These are phyloP conservation scores for Daphne laureola DNA, from an alignment of 441 rosid species.

Conservation along the genomic window DNA sequence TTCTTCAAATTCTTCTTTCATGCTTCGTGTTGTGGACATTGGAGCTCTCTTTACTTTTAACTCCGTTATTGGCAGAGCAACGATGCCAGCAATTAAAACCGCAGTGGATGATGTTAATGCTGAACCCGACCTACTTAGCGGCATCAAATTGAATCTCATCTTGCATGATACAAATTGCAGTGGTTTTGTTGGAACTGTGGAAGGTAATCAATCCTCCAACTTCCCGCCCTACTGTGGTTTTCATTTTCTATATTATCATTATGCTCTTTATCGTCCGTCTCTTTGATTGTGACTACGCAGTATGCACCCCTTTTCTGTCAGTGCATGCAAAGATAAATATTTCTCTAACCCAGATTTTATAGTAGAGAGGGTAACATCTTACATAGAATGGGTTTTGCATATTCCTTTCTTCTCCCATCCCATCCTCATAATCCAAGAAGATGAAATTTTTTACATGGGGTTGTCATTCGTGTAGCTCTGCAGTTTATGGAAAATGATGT, in stretches of 20 bases:
- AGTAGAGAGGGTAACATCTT: no score
- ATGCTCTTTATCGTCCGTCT: no score
- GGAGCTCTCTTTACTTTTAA: conserved; percentile 67
- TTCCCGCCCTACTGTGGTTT: no score
- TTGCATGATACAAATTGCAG: conserved; percentile 73
- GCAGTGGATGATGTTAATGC: conserved; percentile 77
- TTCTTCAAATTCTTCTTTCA: conserved; percentile 27
- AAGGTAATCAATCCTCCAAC: conserved; percentile 41
- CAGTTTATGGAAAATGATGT: conserved; percentile 72
- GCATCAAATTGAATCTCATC: conserved; percentile 36
- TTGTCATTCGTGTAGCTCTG: conserved; percentile 58
- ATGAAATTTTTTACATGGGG: conserved; percentile 16
- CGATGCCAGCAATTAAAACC: conserved; percentile 45
- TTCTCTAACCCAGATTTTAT: no score
- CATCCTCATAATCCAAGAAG: not conserved
- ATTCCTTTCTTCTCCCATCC: no score
- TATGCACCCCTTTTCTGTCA: no score
- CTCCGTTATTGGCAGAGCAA: conserved; percentile 80
- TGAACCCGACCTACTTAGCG: conserved; percentile 50
- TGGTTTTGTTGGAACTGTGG: conserved; percentile 73
- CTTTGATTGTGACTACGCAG: no score
- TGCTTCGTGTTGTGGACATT: conserved; percentile 41
- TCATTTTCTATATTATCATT: no score
- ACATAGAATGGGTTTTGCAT: no score
- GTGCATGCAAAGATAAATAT: no score